These are phyloP conservation scores for Fusarium penzigii DNA, from an alignment of 2,329 filamentous ascomycete species.

Conservation along the genomic window DNA sequence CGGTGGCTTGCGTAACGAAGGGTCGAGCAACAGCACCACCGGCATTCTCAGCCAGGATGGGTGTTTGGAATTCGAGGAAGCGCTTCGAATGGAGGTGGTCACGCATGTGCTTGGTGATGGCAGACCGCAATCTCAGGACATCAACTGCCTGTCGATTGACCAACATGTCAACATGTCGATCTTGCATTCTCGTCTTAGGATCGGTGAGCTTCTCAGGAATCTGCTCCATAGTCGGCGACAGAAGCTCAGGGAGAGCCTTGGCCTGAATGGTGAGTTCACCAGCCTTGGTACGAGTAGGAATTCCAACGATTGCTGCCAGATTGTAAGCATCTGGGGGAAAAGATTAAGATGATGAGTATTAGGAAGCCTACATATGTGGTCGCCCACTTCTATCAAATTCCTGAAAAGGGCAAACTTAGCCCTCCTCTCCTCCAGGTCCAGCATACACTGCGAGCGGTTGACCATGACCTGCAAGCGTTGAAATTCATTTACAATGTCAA, in stretches of 20 bases:
- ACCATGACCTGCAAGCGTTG: conserved; percentile 75
- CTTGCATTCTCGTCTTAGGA: conserved; percentile 70
- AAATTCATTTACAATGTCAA: conserved; percentile 76
- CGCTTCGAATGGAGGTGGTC: conserved; percentile 69
- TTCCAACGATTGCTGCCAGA: conserved; percentile 65
- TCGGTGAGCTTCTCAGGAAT: conserved; percentile 72
- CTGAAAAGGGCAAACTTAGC: conserved; percentile 60
- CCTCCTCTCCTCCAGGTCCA: conserved; percentile 34
- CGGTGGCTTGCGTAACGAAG: conserved; percentile 78
- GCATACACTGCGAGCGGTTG: conserved; percentile 57
- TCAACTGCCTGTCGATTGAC: conserved; percentile 70
- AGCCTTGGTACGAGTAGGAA: conserved; percentile 66
- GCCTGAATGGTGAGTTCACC: conserved; percentile 77
- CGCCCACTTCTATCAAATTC: conserved; percentile 73
- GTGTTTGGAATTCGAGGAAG: conserved; percentile 89
- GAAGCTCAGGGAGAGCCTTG: conserved; percentile 65
- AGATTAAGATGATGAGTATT: conserved; percentile 13
- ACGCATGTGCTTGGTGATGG: conserved; percentile 73
- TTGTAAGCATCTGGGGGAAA: conserved; percentile 23
- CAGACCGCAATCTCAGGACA: conserved; percentile 71
- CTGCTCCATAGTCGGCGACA: conserved; percentile 78
- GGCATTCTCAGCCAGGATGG: conserved; percentile 78
- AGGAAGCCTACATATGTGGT: conserved; percentile 72
- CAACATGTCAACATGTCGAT: conserved; percentile 84
- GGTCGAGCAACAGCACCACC: conserved; percentile 87